Conservation (phyloP, 306 rosid species). For the Prunus campanulata region DNA sequence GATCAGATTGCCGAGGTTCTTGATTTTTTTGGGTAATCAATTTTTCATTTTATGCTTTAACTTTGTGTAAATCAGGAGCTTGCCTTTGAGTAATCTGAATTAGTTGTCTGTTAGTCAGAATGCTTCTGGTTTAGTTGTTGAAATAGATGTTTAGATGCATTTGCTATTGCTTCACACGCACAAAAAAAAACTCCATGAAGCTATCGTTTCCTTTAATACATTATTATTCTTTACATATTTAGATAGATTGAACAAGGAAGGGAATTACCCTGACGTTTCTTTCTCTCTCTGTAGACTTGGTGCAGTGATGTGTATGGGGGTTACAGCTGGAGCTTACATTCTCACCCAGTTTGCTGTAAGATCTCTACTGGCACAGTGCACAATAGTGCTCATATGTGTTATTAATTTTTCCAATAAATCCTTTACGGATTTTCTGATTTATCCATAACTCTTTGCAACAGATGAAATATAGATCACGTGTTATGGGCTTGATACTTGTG, state of each 20-base stretch:
- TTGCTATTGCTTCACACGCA: not conserved
- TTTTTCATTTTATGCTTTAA: conserved; percentile 10
- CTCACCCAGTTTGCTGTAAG: conserved; percentile 93
- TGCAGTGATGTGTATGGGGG: conserved; percentile 98
- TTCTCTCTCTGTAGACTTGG: conserved; percentile 48
- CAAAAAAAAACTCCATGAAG: not conserved
- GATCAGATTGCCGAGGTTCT: conserved; percentile 96
- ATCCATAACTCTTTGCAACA: conserved; percentile 41
- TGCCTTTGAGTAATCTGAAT: not conserved
- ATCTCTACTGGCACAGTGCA: conserved; percentile 8
- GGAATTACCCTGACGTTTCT: conserved; percentile 24
- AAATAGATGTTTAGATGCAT: not conserved
- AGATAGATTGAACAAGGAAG: conserved; percentile 7
- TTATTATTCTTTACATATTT: not conserved
- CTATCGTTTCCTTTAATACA: not conserved
- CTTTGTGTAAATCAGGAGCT: not conserved
- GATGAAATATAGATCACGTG: conserved; percentile 83
- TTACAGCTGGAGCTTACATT: conserved; percentile 92
- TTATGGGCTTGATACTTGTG: conserved; percentile 87
- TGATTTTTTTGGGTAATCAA: conserved; percentile 74
- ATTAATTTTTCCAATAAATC: not conserved
- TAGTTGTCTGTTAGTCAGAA: not conserved
- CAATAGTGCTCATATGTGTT: conserved; percentile 6
- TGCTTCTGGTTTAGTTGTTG: not conserved
- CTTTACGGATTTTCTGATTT: conserved; percentile 13